phyloP scores from a whole-genome alignment of 768 basidiomycete species.

The Russula earlei region DNA sequence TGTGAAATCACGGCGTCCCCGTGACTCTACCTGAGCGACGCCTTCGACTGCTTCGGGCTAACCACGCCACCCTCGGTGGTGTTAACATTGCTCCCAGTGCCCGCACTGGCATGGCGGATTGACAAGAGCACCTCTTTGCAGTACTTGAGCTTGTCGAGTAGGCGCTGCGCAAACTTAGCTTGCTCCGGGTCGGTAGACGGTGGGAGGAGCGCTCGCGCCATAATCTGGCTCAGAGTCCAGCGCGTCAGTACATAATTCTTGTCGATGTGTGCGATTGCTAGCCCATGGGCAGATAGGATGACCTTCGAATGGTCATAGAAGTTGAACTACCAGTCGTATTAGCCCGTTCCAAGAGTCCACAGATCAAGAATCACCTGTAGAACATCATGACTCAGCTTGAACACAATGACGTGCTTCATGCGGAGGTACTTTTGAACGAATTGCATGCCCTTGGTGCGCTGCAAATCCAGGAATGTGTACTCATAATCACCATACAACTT shows the following conservation, averaged over 20 bases:
- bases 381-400: constrained; percentile 91
- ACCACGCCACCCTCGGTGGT: constrained; percentile 2
- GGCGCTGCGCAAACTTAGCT: constrained; percentile 49
- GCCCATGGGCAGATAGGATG: constrained; percentile 73
- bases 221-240: constrained; percentile 61
- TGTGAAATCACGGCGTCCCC: too few relatives aligned
- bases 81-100: neutral
- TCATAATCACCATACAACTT: constrained; percentile 76
- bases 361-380: constrained; percentile 56
- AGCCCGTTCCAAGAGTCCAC: neutral
- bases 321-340: constrained; percentile 63
- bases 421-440: constrained; percentile 93
- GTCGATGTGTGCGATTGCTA: constrained; percentile 82
- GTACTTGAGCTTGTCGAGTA: constrained; percentile 77
- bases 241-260: constrained; percentile 73
- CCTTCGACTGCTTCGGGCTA: constrained; percentile 2
- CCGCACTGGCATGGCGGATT: constrained; percentile 51
- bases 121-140: constrained; percentile 75
- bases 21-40: constrained; percentile 5
- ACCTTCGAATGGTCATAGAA: constrained; percentile 97
- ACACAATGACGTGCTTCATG: constrained; percentile 96
- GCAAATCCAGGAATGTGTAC: constrained; percentile 66
- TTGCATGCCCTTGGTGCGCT: constrained; percentile 75
- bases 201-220: constrained; percentile 42
- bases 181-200: constrained; percentile 40